These are phyloP conservation scores for Penicillium sp. DNA, from an alignment of 2,329 filamentous ascomycete species.

Conservation along the genomic window DNA sequence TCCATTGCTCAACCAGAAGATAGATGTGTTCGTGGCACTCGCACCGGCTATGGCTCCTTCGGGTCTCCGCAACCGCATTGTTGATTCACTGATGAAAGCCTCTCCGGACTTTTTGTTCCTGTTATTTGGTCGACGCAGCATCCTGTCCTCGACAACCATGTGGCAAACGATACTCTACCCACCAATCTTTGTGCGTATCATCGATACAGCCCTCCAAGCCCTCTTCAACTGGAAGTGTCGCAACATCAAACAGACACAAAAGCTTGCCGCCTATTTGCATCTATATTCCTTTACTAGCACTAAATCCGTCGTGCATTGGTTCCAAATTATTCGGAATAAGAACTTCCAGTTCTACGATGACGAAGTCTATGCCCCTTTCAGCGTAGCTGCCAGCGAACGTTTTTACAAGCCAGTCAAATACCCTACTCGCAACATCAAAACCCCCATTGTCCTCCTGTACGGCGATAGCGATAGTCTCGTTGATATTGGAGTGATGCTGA, in stretches of 20 bases:
- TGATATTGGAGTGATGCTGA: conserved; percentile 88
- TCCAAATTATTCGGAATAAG: conserved; percentile 95
- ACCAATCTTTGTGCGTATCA: conserved; percentile 82
- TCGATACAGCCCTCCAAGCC: conserved; percentile 76
- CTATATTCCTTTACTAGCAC: conserved; percentile 95
- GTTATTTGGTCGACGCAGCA: conserved; percentile 85
- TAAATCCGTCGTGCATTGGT: conserved; percentile 98
- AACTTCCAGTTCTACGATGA: conserved; percentile 99
- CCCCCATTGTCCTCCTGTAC: conserved; percentile 88
- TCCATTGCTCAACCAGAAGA: conserved; percentile 83
- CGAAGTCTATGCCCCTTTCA: conserved; percentile 75
- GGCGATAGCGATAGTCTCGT: conserved; percentile 91
- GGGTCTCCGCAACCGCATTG: conserved; percentile 82
- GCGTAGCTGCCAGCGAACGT: conserved; percentile 67
- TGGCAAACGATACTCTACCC: conserved; percentile 97
- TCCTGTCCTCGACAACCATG: conserved; percentile 89
- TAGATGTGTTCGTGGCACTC: conserved; percentile 93
- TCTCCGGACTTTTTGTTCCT: conserved; percentile 90
- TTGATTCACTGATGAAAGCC: conserved; percentile 88
- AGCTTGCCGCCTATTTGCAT: conserved; percentile 92
- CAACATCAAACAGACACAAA: conserved; percentile 84
- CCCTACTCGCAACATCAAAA: conserved; percentile 94
- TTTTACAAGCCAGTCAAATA: conserved; percentile 97
- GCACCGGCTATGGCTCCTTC: conserved; percentile 96
- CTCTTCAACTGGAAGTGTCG: conserved; percentile 85